These are phyloP conservation scores for Chrysosphaeria jannelii DNA, from an alignment of 2,329 filamentous ascomycete species.

Conservation along the genomic window DNA sequence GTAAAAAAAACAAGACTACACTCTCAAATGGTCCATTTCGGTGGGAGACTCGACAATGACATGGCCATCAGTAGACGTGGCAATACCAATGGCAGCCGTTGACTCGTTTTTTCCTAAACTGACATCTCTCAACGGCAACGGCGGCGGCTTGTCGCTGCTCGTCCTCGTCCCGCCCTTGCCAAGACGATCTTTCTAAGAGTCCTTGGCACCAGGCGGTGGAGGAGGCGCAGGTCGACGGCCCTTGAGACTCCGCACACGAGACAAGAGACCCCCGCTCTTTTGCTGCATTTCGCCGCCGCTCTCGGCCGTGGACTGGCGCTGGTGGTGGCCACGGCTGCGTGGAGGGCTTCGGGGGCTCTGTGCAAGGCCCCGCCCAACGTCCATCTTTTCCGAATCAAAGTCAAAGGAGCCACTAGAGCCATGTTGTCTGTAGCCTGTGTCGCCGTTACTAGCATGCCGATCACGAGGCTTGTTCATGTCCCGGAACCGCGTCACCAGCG, in stretches of 20 bases:
- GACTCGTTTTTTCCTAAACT: too few relatives aligned
- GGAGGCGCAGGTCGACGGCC: slow-evolving; percentile 22
- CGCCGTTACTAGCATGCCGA: slow-evolving; percentile 25
- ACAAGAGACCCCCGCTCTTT: slow-evolving; percentile 33
- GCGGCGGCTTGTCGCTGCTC: too few relatives aligned
- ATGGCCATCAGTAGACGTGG: too few relatives aligned
- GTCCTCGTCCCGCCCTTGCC: neutral
- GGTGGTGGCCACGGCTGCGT: slow-evolving; percentile 16
- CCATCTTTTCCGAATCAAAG: slow-evolving; percentile 11
- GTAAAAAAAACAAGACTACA: too few relatives aligned
- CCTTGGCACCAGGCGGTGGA: slow-evolving; percentile 4
- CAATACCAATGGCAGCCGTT: too few relatives aligned
- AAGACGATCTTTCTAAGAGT: slow-evolving; percentile 5
- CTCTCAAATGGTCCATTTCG: too few relatives aligned
- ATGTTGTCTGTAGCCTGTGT: slow-evolving; percentile 3
- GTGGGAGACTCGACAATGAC: too few relatives aligned
- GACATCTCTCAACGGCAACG: too few relatives aligned
- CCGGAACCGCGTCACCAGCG: slow-evolving; percentile 69
- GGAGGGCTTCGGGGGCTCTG: slow-evolving; percentile 21
- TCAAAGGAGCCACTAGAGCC: slow-evolving; percentile 6
- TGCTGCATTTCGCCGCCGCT: slow-evolving; percentile 6
- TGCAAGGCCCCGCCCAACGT: slow-evolving; percentile 8
- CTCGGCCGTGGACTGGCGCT: slow-evolving; percentile 35
- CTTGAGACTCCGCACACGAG: slow-evolving; percentile 58
- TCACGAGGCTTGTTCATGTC: slow-evolving; percentile 48